A percentile compares a stretch with the other conserved stretches of the same genome.
Conservation (phyloP, 345 rosid genomes). For the Gossypium mustelinum region DNA sequence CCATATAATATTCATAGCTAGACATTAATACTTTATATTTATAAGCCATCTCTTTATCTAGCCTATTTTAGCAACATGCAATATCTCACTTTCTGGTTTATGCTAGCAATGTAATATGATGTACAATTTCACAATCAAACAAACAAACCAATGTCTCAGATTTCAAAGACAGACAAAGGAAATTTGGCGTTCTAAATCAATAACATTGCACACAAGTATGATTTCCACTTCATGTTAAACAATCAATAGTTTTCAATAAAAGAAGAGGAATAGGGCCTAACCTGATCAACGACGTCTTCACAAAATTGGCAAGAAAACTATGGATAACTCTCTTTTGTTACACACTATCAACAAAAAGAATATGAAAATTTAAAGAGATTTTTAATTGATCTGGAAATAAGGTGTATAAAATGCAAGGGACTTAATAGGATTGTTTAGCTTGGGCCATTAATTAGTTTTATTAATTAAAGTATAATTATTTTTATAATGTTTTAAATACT, state of each 20-base stretch:
- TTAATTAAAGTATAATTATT: too few relatives aligned
- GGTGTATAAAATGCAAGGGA: too few relatives aligned
- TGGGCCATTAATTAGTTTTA: too few relatives aligned
- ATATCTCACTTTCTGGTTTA: neutral
- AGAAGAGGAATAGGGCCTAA: neutral
- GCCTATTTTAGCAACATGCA: neutral
- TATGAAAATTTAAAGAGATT: too few relatives aligned
- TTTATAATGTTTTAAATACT: too few relatives aligned
- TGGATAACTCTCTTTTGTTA: too few relatives aligned
- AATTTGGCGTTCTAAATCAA: neutral
- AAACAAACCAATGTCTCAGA: neutral
- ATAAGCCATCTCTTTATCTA: neutral
- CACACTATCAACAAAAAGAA: too few relatives aligned
- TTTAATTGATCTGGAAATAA: too few relatives aligned
- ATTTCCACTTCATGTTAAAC: neutral
- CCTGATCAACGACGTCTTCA: slow-evolving; percentile 32
- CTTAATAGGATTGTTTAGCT: too few relatives aligned
- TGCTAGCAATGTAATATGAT: neutral
- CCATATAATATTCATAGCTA: neutral
- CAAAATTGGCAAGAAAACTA: too few relatives aligned
- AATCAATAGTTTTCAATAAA: neutral
- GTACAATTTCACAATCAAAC: neutral
- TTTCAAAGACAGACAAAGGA: neutral
- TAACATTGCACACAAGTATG: neutral
- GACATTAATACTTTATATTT: neutral